These are phyloP conservation scores for Acarospora socialis DNA, from an alignment of 2,329 filamentous ascomycete genomes.

Conservation along the genomic window DNA sequence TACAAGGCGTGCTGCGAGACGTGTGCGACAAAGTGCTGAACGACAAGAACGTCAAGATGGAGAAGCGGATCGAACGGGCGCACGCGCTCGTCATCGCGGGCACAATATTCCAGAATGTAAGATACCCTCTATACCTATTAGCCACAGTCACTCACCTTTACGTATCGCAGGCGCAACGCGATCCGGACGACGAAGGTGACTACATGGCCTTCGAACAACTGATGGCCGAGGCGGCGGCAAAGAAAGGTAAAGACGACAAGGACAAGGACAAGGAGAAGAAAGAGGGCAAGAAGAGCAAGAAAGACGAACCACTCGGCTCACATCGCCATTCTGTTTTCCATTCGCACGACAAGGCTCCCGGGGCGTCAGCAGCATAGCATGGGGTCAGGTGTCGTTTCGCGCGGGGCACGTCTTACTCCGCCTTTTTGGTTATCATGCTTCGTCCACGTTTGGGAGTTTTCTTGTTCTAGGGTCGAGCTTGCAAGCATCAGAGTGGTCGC, in stretches of 20 bases:
- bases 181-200: constrained; percentile 92
- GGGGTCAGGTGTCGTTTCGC: no score
- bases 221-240: constrained; percentile 87
- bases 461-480: no score
- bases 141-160: neutral
- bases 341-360: no score
- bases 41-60: constrained; percentile 60
- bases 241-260: constrained; percentile 74
- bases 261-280: constrained; percentile 48
- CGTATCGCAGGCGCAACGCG: constrained; percentile 55
- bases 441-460: no score
- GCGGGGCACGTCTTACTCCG: no score
- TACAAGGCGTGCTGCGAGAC: constrained; percentile 86
- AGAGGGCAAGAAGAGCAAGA: constrained; percentile 38
- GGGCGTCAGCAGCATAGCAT: no score
- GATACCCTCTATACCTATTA: constrained; percentile 15
- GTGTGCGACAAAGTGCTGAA: constrained; percentile 83
- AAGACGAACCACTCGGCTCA: constrained; percentile 17
- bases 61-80: constrained; percentile 81
- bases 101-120: constrained; percentile 76
- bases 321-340: neutral
- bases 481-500: no score
- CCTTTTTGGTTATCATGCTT: no score
- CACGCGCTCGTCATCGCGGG: constrained; percentile 80
- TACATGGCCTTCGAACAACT: constrained; percentile 98